Evolutionary conservation across 164 flowering plant species (phyloP), one percentile per base, ranked within the genome.

Genomic region (Aristolochia californica): DNA sequence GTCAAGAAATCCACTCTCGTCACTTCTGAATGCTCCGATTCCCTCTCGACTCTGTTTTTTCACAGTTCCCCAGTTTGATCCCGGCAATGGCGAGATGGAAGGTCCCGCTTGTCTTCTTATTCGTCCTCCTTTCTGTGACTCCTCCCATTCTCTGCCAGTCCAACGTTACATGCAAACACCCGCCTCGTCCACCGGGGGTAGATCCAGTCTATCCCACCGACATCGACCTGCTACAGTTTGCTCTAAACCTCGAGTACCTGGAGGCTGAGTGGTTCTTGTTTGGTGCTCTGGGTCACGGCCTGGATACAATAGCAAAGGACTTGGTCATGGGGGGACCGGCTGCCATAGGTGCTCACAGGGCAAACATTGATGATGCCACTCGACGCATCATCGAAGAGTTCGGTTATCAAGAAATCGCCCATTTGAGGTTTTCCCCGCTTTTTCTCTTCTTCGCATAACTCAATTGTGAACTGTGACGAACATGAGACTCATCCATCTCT

Each of bases 351-450:
- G 80, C 55, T n/a, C 63, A n/a, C 48, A 73, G 71, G 45, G 85
- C 83, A 17, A 73, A 75, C 61, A 80, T 81, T 22, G 75, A 75
- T 44, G 1, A 21, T 20, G 54, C 73, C 25, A 64, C 71, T 0
- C 10, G n/a, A 14, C 30, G 17, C 49, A 67, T 78, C 16, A 72
- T 77, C 26, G 50, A n/a, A 5, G 75, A 81, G 59, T 78, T 78
- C 56, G 83, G 56, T 26, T 63, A 22, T 48, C 68, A 78, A 54
- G 83, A 81, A 74, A 68, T 81, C 24, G 83, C 77, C 45, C 85
- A 81, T 56, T 62, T 81, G 59, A 80, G 81, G 85, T 80, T 14
- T 24, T 44, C 48, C n/a, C 38, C 14, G 26, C 62, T 54, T 22
- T 57, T 48, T 21, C n/a, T 5, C 16, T 44, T n/a, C 48, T 47